Conservation (phyloP, 2,329 filamentous ascomycete genomes). For the Aspergillus arachidicola region DNA sequence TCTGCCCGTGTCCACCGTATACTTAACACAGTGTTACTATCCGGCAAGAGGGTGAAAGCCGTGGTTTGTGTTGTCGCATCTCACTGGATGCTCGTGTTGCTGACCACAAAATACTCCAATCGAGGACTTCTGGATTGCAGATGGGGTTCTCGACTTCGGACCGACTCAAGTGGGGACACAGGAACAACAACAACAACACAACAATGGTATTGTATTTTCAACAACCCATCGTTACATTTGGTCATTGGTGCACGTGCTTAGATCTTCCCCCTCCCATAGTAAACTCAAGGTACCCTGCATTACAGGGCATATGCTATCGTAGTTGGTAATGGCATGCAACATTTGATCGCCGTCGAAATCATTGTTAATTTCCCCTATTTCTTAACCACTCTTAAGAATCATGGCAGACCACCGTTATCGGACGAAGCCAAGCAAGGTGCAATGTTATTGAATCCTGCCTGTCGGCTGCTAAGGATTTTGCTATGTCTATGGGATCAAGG, state of each 20-base stretch:
- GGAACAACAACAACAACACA: neutral
- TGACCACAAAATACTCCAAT: neutral
- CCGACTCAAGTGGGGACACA: slow-evolving; percentile 1
- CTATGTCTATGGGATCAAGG: neutral
- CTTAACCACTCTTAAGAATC: neutral
- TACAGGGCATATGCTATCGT: neutral
- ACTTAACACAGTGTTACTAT: neutral
- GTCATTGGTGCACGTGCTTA: neutral
- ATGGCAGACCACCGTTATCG: neutral
- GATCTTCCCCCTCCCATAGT: neutral
- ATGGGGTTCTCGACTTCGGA: neutral
- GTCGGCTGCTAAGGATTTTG: neutral
- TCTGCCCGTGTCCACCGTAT: neutral
- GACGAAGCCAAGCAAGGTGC: neutral
- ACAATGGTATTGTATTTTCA: slow-evolving; percentile 1
- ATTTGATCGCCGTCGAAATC: neutral
- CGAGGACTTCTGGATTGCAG: neutral
- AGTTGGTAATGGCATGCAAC: neutral
- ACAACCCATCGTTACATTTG: neutral
- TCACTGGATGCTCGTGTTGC: neutral
- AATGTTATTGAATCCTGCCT: neutral
- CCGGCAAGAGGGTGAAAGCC: neutral
- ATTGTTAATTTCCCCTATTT: neutral
- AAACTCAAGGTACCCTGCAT: neutral
- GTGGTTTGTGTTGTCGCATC: neutral